Evolutionary conservation across 2,329 filamentous ascomycete genomes (phyloP), one percentile per base, ranked within the genome.

Genomic region (Penicillium sp.): DNA sequence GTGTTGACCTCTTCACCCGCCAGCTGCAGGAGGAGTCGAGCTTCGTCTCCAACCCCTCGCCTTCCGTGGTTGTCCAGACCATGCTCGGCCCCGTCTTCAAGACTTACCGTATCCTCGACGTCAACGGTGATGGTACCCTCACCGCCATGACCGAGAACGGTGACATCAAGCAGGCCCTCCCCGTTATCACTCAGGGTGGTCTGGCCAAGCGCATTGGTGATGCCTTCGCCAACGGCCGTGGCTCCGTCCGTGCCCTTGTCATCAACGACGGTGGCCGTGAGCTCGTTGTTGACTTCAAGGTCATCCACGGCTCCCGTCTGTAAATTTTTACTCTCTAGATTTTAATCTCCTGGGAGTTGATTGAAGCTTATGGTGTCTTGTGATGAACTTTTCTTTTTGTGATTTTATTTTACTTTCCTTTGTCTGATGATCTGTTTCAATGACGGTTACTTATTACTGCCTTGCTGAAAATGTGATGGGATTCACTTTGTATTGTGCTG

Each of bases 71-170:
- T 64, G 93, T 99, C 73, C 95, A 99, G 89, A 98, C 93, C 83
- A 98, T 99, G 92, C 90, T 96, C 68, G 95, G 93, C 71, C 95
- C 95, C 64, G 88, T 98, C 83, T 97, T 98, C 91, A 98, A 98
- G 91, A 95, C 98, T 86, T 99, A 99, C 89, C 93, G 95, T 74
- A 93, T 99, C 76, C 89, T 99, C 62, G 95, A 99, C 84, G 89
- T 99, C 79, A 88, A 92, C 78, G 90, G 96, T 67, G 93, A 88
- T 71, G 83, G 84, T 73, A 79, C 81, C 68, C 78, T 99, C 73
- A 91, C 96, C 67, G 93, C 93, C 84, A 98, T 99, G 93, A 99
- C 95, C 75, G 95, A 99, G 89, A 91, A 89, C 65, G 93, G 95
- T 71, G 93, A 99, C 76, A 92, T 99, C 84, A 98, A 98, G 90